Evolutionary conservation across 805 yeast genomes (phyloP).

Genomic region (Saccharomycopsis sp.): DNA sequence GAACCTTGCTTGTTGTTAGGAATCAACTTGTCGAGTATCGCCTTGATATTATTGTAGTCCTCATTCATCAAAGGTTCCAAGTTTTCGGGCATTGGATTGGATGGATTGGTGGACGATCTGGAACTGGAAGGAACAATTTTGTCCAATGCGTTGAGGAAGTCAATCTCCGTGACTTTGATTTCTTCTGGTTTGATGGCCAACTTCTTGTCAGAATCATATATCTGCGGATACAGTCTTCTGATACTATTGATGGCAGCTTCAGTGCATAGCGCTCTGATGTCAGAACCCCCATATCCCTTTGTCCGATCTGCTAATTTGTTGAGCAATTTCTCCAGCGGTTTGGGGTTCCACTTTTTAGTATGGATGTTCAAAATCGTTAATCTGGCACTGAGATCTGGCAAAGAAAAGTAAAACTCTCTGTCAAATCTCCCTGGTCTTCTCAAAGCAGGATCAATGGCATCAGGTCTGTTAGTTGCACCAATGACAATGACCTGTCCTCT

Average conservation of each 20-base stretch:
- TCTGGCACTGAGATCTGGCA: constrained; percentile 78
- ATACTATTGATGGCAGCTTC: constrained; percentile 92
- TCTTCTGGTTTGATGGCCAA: constrained; percentile 60
- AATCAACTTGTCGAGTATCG: constrained; percentile 40
- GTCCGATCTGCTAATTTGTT: constrained; percentile 67
- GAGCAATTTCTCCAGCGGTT: constrained; percentile 48
- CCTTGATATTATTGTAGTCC: constrained; percentile 39
- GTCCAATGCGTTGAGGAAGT: constrained; percentile 77
- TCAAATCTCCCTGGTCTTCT: constrained; percentile 97
- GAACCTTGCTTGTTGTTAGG: constrained; percentile 29
- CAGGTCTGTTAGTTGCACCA: constrained; percentile 97
- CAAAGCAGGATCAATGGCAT: constrained; percentile 95
- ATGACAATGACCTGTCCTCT: constrained; percentile 97
- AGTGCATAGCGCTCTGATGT: constrained; percentile 85
- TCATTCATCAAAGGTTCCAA: constrained; percentile 52
- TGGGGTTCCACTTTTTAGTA: constrained; percentile 83
- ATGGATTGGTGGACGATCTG: constrained; percentile 63
- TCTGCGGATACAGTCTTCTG: constrained; percentile 89
- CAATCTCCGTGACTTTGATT: constrained; percentile 68
- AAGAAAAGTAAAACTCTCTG: constrained; percentile 90
- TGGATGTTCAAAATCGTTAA: constrained; percentile 74
- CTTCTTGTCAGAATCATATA: constrained; percentile 68
- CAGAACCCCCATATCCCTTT: constrained; percentile 98
- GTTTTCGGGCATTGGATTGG: constrained; percentile 72
- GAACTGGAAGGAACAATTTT: constrained; percentile 90